Evolutionary conservation across 2,329 filamentous ascomycete species (phyloP), one percentile per base, ranked within the genome.

Genomic region (Penicillium sp.): DNA sequence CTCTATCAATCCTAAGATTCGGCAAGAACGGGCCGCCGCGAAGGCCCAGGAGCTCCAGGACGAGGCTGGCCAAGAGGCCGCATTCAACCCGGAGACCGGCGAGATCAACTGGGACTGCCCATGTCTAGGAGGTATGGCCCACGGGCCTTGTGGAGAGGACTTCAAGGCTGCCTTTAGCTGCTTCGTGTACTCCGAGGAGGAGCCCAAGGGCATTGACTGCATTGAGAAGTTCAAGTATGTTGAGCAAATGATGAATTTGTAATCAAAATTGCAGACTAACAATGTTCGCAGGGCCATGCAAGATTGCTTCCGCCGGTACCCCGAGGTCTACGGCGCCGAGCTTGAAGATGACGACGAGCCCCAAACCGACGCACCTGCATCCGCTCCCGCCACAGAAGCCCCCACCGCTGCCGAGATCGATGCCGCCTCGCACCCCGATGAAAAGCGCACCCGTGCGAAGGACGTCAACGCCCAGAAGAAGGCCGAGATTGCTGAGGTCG

Each of bases 41-140:
- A 55, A 61, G 13, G 46, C 48, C 29, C 79, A 80, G 61, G 83
- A 78, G 16, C 77, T 94, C 13, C 88, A 96, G 73, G 85, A 90
- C 56, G 92, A 97, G 74, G 92, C 91, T 5, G 83, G 79, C 57
- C 87, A 93, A 71, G 87, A 97, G 75, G 94, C 91, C 52, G 94
- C 94, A 1, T 99, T 97, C 79, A 96, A 99, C 75, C 92, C 92
- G 3, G 94, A 97, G 79, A 99, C 94, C 9, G 94, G 94, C 64
- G 94, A 99, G 82, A 99, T 99, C 77, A 99, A 99, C 81, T 99
- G 94, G 94, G 94, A 97, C 73, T 99, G 94, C 75, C 94, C 94
- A 14, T 99, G 94, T 73, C 79, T 99, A 32, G 94, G 94, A 45
- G 94, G 94, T 49, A 99, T 99, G 94, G 94, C 94, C 7, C 79